Base-by-base conservation (phyloP, 768 basidiomycete species). In the Tylopilus felleus region DNA sequence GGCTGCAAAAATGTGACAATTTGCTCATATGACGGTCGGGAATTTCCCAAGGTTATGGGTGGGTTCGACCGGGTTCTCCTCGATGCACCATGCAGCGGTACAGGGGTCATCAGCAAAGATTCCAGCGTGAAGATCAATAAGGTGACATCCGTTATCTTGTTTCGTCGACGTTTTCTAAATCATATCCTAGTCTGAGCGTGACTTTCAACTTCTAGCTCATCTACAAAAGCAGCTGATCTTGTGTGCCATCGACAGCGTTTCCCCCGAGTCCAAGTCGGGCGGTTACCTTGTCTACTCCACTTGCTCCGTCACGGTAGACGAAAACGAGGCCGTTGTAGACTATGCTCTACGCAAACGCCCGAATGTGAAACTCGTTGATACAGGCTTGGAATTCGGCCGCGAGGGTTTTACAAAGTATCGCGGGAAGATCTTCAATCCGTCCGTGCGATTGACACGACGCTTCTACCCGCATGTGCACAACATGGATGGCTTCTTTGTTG, bases 401-500 rank as follows among this genome's bases (percentile, higher is more conserved):
- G 89, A 92, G 67, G 97, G 97, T 7, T 98, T 87, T 73, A 90
- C 86, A 29, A 83, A 80, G 56, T 98, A 86, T 76, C 85, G 93
- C 48, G 97, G 96, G 21, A 98, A 95, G 79, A 80, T 73, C 28
- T 98, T 98, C 74, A 79, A 85, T 68, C 78, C 88, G 31, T 88
- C 81, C 59, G 69, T 99, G 63, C 79, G 75, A 57, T 72, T 96
- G 59, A 97, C 97, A 19, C 77, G 93, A 61, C 77, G 97, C 56
- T 96, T 93, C 71, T 96, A 94, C 68, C 91, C 95, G 16, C 95
- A 98, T 71, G 94, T 97, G 63, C 95, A 98, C 74, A 99, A 99
- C 73, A 97, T 98, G 95, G 97, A 99, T 69, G 97, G 97, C 6
- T 99, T 99, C 80, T 99, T 81, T 71, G 95, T 98, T 51, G 96